Percentiles rank a stretch among this genome's conserved stretches.
Evolutionary conservation across 306 rosid genomes (phyloP).

Genomic region (Potentilla sterilis): DNA sequence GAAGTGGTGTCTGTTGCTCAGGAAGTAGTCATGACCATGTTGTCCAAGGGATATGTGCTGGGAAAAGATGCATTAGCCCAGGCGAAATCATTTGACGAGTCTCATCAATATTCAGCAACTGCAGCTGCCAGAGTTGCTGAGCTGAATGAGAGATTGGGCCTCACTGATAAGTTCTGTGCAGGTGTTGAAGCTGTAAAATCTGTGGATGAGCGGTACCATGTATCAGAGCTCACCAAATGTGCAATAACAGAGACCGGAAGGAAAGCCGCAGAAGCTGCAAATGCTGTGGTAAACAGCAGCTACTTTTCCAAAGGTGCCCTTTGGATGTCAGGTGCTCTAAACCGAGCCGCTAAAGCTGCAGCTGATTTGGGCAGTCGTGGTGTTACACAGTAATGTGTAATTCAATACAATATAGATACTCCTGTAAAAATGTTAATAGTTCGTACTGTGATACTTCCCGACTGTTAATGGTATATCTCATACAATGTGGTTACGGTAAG

Average conservation of each 20-base stretch:
- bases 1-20: constrained; percentile 71
- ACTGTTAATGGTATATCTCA: background rate
- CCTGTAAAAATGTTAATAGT: background rate
- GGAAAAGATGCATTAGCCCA: constrained; percentile 71
- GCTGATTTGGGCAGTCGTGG: constrained; percentile 65
- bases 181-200: constrained; percentile 58
- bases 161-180: constrained; percentile 57
- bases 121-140: constrained; percentile 77
- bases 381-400: constrained; percentile 34
- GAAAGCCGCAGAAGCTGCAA: constrained; percentile 74
- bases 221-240: constrained; percentile 57
- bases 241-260: constrained; percentile 75
- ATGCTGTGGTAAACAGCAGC: constrained; percentile 55
- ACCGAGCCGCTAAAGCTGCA: constrained; percentile 60
- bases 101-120: constrained; percentile 65
- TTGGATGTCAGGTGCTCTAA: constrained; percentile 71
- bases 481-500: background rate
- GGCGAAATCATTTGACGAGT: constrained; percentile 75
- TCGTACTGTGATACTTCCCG: background rate
- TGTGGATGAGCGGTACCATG: constrained; percentile 65
- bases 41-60: constrained; percentile 70
- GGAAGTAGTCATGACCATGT: constrained; percentile 81
- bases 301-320: constrained; percentile 84
- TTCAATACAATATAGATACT: constrained; percentile 3
- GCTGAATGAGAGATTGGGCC: constrained; percentile 69